These are phyloP conservation scores for Hericium erinaceus DNA, from an alignment of 768 basidiomycete genomes.

Conservation along the genomic window DNA sequence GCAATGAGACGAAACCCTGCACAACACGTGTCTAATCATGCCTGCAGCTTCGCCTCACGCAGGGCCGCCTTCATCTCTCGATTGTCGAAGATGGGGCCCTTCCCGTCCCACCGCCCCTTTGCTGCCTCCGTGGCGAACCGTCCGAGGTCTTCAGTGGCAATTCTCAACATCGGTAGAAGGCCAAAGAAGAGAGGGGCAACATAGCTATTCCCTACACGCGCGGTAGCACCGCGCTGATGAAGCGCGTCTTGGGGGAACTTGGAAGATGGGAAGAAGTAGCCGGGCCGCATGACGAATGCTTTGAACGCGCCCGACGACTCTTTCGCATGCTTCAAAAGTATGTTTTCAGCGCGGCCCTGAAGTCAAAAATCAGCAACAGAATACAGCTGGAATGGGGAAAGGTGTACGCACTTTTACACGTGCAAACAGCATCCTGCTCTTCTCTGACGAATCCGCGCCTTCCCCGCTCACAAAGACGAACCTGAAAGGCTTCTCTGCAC, in stretches of 20 bases:
- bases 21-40: not conserved
- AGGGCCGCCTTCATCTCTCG: slow-evolving; percentile 1
- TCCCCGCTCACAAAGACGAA: slow-evolving; percentile 21
- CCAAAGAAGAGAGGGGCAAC: not conserved
- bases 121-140: slow-evolving; percentile 4
- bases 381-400: not conserved
- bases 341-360: slow-evolving; percentile 1
- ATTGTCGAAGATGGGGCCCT: not conserved
- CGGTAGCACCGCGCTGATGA: not conserved
- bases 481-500: slow-evolving; percentile 14
- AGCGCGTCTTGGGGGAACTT: not conserved
- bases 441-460: slow-evolving; percentile 20
- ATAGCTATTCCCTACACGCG: not conserved
- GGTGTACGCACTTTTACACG: slow-evolving; percentile 7
- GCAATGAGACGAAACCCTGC: not conserved
- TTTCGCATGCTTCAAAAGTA: not conserved
- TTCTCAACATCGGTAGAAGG: not conserved
- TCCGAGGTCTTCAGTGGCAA: not conserved
- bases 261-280: slow-evolving; percentile 1
- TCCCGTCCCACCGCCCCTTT: slow-evolving; percentile 4
- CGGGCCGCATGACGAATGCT: not conserved
- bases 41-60: not conserved
- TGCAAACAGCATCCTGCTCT: slow-evolving; percentile 13
- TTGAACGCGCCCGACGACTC: not conserved
- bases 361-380: not conserved